Evolutionary conservation across 1,139 yeast genomes (phyloP).

Genomic region (Lodderomyces margitis): DNA sequence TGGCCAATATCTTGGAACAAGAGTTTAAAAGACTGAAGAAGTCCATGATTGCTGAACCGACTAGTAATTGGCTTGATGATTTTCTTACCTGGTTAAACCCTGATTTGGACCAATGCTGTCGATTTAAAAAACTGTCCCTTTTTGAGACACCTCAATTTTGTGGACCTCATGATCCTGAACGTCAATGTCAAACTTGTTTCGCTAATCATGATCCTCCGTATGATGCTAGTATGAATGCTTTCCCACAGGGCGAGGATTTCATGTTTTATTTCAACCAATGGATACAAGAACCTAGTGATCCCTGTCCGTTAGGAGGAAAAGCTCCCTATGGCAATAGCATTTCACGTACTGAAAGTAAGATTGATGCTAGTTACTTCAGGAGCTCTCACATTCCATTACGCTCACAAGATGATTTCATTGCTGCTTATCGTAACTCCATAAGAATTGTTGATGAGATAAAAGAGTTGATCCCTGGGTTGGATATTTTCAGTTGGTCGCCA

Average conservation of each 20-base stretch:
- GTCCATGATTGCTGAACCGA: slow-evolving; percentile 75
- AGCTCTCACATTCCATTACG: slow-evolving; percentile 79
- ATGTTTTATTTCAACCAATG: slow-evolving; percentile 73
- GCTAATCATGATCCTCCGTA: slow-evolving; percentile 57
- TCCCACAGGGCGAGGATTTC: slow-evolving; percentile 70
- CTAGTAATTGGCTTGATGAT: slow-evolving; percentile 92
- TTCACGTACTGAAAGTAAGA: slow-evolving; percentile 29
- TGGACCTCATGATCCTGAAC: slow-evolving; percentile 62
- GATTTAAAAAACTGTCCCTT: slow-evolving; percentile 46
- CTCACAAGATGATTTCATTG: slow-evolving; percentile 81
- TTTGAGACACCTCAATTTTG: slow-evolving; percentile 47
- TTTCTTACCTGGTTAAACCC: slow-evolving; percentile 87
- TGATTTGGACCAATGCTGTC: slow-evolving; percentile 79
- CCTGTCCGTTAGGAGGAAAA: slow-evolving; percentile 94
- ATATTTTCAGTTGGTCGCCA: slow-evolving; percentile 88
- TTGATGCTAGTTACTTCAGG: slow-evolving; percentile 67
- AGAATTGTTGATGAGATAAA: slow-evolving; percentile 64
- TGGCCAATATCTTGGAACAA: slow-evolving; percentile 83
- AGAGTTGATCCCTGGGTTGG: slow-evolving; percentile 32
- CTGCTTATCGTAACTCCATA: slow-evolving; percentile 73
- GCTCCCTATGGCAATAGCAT: slow-evolving; percentile 81
- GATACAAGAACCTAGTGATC: slow-evolving; percentile 83
- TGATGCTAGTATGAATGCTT: slow-evolving; percentile 74
- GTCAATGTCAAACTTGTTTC: slow-evolving; percentile 74
- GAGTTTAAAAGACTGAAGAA: slow-evolving; percentile 66